phyloP scores from a whole-genome alignment of 768 basidiomycete species.

The Imleria badia region DNA sequence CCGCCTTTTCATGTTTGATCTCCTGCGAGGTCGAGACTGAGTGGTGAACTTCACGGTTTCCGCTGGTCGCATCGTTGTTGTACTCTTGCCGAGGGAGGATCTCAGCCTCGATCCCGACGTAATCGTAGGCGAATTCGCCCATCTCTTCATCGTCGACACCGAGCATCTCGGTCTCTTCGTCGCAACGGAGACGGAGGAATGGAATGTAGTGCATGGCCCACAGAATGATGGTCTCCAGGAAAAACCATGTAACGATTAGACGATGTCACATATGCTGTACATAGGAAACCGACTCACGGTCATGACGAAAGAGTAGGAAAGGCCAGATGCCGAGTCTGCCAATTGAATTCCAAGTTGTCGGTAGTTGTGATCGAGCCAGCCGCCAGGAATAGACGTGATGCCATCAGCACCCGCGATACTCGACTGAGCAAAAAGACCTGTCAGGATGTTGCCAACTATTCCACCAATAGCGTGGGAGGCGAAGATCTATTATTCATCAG shows the following conservation, averaged over 20 bases:
- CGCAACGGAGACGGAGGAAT: slow-evolving; percentile 67
- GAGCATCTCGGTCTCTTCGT: slow-evolving; percentile 67
- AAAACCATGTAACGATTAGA: neutral
- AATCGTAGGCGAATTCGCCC: slow-evolving; percentile 90
- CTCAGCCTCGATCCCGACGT: slow-evolving; percentile 69
- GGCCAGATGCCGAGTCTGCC: slow-evolving; percentile 66
- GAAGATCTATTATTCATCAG: slow-evolving; percentile 61
- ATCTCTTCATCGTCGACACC: slow-evolving; percentile 90
- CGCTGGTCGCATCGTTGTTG: slow-evolving; percentile 25
- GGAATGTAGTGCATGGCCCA: slow-evolving; percentile 90
- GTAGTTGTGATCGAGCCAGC: slow-evolving; percentile 84
- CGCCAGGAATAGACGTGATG: slow-evolving; percentile 60
- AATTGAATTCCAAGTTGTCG: slow-evolving; percentile 85
- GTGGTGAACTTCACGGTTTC: slow-evolving; percentile 39
- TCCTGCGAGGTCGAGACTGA: slow-evolving; percentile 24
- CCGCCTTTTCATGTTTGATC: slow-evolving; percentile 28
- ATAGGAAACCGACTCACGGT: slow-evolving; percentile 51
- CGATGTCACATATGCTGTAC: neutral
- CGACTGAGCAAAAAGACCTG: slow-evolving; percentile 84
- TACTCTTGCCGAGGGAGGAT: slow-evolving; percentile 35
- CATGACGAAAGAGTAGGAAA: slow-evolving; percentile 72
- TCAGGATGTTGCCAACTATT: slow-evolving; percentile 78
- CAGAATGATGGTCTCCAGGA: slow-evolving; percentile 65
- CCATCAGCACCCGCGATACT: slow-evolving; percentile 83
- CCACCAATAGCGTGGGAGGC: slow-evolving; percentile 82